These are phyloP conservation scores for Hibiscus tridactylites DNA, from an alignment of 345 rosid species.

Conservation along the genomic window DNA sequence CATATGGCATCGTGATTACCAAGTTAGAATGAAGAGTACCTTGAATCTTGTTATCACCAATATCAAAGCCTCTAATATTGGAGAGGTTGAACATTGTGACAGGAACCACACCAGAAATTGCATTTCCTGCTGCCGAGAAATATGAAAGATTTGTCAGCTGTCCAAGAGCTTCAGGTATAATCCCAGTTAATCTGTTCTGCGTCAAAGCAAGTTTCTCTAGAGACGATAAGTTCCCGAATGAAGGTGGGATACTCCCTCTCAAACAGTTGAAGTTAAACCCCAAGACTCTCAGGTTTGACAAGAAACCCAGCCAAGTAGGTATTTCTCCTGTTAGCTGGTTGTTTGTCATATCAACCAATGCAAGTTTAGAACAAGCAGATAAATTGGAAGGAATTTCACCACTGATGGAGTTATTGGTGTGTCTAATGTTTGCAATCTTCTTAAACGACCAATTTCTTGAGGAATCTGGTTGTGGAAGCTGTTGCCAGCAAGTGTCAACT, in stretches of 20 bases:
- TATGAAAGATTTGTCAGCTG: not conserved
- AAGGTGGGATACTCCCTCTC: not conserved
- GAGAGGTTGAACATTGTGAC: not conserved
- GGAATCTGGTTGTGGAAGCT: too few species aligned
- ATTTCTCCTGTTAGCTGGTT: too few species aligned
- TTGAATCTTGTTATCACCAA: not conserved
- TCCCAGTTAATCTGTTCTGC: not conserved
- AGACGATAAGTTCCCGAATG: not conserved
- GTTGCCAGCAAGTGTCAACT: too few species aligned
- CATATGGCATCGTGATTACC: not conserved
- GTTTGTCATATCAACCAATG: rapidly evolving
- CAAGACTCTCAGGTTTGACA: too few species aligned
- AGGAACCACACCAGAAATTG: not conserved
- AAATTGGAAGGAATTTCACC: too few species aligned
- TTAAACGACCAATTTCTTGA: too few species aligned
- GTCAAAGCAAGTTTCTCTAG: not conserved
- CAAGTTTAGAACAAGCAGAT: too few species aligned
- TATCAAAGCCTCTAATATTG: not conserved
- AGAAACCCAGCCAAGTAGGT: too few species aligned
- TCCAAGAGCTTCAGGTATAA: not conserved
- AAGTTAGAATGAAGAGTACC: not conserved
- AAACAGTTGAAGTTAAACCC: not conserved
- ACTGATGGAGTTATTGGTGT: too few species aligned
- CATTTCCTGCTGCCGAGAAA: not conserved
- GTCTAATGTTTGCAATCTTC: too few species aligned